Percentiles rank a stretch among this genome's conserved stretches.
Evolutionary conservation across 768 basidiomycete species (phyloP).

Genomic region (Leccinum variicolor): DNA sequence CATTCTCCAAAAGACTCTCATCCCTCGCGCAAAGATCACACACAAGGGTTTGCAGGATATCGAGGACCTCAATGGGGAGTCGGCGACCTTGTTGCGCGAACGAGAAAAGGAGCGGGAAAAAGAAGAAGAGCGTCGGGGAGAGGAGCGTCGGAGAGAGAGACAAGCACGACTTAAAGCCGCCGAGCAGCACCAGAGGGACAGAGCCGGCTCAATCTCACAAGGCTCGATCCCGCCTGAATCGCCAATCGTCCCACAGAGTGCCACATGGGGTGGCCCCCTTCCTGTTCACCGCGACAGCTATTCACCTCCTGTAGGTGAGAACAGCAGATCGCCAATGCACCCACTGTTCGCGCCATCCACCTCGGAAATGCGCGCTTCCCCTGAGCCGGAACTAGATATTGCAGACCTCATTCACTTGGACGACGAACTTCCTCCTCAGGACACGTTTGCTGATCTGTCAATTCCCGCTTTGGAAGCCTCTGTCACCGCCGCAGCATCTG

Average conservation of each 20-base stretch:
- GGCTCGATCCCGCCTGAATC: slow-evolving; percentile 74
- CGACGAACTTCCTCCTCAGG: slow-evolving; percentile 47
- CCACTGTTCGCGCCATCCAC: slow-evolving; percentile 34
- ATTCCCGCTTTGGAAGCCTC: slow-evolving; percentile 17
- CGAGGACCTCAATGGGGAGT: slow-evolving; percentile 68
- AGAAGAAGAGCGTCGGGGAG: slow-evolving; percentile 57
- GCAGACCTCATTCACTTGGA: slow-evolving; percentile 78
- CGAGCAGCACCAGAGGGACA: slow-evolving; percentile 41
- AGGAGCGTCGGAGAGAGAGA: slow-evolving; percentile 63
- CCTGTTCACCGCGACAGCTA: slow-evolving; percentile 34
- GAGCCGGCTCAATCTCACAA: slow-evolving; percentile 43
- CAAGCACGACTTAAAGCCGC: slow-evolving; percentile 56
- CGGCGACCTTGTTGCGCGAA: slow-evolving; percentile 31
- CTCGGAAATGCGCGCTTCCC: slow-evolving; percentile 37
- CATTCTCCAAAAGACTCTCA: slow-evolving; percentile 67
- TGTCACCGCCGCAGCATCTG: slow-evolving; percentile 4
- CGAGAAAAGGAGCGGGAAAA: slow-evolving; percentile 58
- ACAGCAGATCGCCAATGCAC: slow-evolving; percentile 28
- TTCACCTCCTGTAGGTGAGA: slow-evolving; percentile 23
- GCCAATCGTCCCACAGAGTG: slow-evolving; percentile 45
- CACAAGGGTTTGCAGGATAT: slow-evolving; percentile 93
- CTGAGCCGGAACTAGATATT: slow-evolving; percentile 67
- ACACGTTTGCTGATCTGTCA: slow-evolving; percentile 23
- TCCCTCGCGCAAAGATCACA: slow-evolving; percentile 78
- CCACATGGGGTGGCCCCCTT: slow-evolving; percentile 63